Evolutionary conservation across 2,329 filamentous ascomycete species (phyloP).

Genomic region (Neopestalotiopsis sp.): DNA sequence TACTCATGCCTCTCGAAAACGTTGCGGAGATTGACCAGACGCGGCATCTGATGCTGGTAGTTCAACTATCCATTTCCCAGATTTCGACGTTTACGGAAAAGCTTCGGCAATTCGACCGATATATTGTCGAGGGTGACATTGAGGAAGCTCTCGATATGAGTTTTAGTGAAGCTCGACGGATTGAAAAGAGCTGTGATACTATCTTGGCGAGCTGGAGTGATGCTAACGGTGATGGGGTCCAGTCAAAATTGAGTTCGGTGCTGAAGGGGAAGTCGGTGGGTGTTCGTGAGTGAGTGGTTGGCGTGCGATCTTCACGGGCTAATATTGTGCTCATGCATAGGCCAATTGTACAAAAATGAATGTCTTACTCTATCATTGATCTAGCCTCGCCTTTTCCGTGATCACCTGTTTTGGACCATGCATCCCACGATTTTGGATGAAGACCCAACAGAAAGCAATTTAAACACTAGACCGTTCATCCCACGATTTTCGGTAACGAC

Average conservation of each 20-base stretch:
- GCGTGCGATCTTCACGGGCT: background rate
- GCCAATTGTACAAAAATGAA: background rate
- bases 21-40: slow-evolving; percentile 26
- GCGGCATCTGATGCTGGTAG: slow-evolving; percentile 23
- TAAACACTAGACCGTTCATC: too few relatives aligned
- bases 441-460: too few relatives aligned
- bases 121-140: slow-evolving; percentile 29
- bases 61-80: slow-evolving; percentile 20
- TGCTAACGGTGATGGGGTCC: slow-evolving; percentile 16
- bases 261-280: slow-evolving; percentile 20
- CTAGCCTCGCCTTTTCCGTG: background rate
- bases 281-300: background rate
- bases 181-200: slow-evolving; percentile 30
- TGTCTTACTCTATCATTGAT: background rate
- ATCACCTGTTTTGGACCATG: too few relatives aligned
- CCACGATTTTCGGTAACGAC: too few relatives aligned
- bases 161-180: slow-evolving; percentile 27
- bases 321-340: background rate
- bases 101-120: slow-evolving; percentile 30
- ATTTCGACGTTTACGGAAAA: slow-evolving; percentile 22
- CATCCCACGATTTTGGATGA: too few relatives aligned
- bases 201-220: slow-evolving; percentile 26
- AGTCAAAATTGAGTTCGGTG: slow-evolving; percentile 26
- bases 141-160: slow-evolving; percentile 35
- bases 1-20: slow-evolving; percentile 36